Evolutionary conservation across 306 rosid species (phyloP).

Genomic region (Vigna nakashimae): DNA sequence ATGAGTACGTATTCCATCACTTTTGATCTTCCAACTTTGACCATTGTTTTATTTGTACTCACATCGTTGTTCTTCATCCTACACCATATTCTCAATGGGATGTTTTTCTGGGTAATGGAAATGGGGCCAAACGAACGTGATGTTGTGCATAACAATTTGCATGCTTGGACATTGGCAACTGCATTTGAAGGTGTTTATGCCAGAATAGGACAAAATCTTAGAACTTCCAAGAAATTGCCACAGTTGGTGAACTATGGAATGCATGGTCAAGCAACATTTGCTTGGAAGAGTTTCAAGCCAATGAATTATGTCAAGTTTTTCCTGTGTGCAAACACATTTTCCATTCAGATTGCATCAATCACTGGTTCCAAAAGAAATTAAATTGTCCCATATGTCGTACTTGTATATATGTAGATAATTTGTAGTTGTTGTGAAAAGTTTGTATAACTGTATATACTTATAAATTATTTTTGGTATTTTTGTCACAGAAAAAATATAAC

Average conservation of each 20-base stretch:
- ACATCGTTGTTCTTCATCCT: conserved; percentile 44
- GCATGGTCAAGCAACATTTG: conserved; percentile 52
- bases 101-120: conserved; percentile 47
- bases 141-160: conserved; percentile 35
- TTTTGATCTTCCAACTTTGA: conserved; percentile 30
- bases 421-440: neutral
- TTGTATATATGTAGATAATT: conserved; percentile 8
- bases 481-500: too few species aligned
- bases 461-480: neutral
- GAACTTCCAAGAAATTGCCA: conserved; percentile 58
- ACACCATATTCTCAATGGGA: conserved; percentile 44
- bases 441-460: neutral
- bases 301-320: conserved; percentile 61
- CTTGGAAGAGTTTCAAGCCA: conserved; percentile 62
- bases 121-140: conserved; percentile 26
- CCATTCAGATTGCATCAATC: conserved; percentile 66
- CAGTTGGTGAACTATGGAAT: conserved; percentile 55
- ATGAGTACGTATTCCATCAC: conserved; percentile 26
- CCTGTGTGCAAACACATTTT: conserved; percentile 63
- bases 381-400: conserved; percentile 57
- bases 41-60: neutral
- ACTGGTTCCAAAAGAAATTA: conserved; percentile 58
- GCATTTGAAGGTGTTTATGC: conserved; percentile 24
- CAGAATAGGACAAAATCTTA: conserved; percentile 52
- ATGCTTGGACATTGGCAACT: conserved; percentile 33